Conservation (phyloP, 129 eudicot species). For the Escallonia herrerae region DNA sequence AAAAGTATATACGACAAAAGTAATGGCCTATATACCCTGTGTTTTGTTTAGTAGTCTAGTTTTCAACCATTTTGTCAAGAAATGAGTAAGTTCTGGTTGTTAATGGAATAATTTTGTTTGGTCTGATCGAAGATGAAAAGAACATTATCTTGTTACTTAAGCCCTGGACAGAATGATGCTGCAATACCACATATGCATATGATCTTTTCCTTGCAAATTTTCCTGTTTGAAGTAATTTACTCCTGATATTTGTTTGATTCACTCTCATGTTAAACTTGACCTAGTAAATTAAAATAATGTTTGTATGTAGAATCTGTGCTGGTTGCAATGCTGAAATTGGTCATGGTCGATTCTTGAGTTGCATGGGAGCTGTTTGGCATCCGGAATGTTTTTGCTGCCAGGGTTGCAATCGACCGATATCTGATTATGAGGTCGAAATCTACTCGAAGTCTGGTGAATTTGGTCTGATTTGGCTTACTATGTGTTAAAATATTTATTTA, state of each 20-base stretch:
- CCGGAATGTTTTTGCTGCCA: conserved; percentile 95
- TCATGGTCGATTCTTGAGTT: conserved; percentile 81
- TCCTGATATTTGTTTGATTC: no score
- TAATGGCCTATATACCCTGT: no score
- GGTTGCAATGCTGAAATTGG: conserved; percentile 88
- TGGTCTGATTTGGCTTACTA: background rate
- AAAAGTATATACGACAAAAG: no score
- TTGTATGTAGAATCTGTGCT: conserved; percentile 64
- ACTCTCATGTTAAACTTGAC: background rate
- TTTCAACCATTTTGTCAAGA: no score
- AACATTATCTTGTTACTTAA: background rate
- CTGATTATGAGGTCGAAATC: conserved; percentile 79
- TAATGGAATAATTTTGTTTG: no score
- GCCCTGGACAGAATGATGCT: background rate
- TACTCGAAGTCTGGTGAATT: conserved; percentile 8
- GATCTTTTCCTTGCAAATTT: background rate
- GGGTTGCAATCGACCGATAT: conserved; percentile 68
- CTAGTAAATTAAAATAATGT: conserved; percentile 7
- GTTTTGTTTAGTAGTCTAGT: no score
- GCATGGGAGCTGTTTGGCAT: conserved; percentile 98
- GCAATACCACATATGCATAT: background rate
- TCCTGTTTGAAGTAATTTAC: background rate
- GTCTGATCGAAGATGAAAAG: background rate
- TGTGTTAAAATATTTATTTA: no score
- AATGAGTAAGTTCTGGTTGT: no score